Percentiles rank a stretch among this genome's conserved stretches.
Evolutionary conservation across 345 rosid genomes (phyloP).

Genomic region (Ceriops tagal): DNA sequence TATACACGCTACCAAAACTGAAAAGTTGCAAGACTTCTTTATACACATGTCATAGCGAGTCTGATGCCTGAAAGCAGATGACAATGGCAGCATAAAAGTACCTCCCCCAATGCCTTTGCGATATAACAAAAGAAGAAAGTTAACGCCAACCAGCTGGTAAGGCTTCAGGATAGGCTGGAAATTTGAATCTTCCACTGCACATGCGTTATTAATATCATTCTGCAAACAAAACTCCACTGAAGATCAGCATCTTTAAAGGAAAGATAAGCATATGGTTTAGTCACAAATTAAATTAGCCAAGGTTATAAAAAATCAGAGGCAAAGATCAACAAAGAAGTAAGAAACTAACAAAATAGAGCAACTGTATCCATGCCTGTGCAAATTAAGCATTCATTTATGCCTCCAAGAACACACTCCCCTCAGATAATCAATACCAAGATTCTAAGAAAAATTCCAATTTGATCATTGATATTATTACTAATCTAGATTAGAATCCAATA

Average conservation of each 20-base stretch:
- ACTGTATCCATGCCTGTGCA: conserved; percentile 6
- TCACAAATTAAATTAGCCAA: too few species aligned
- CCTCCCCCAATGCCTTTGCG: conserved; percentile 90
- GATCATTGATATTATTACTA: not conserved
- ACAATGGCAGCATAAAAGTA: conserved; percentile 18
- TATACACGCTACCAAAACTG: not conserved
- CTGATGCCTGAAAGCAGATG: not conserved
- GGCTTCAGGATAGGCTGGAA: conserved; percentile 91
- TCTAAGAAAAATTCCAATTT: not conserved
- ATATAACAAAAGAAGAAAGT: conserved; percentile 88
- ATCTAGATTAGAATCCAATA: too few species aligned
- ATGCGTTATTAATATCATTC: conserved; percentile 80
- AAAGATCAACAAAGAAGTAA: too few species aligned
- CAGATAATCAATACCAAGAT: conserved; percentile 6
- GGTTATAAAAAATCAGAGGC: too few species aligned
- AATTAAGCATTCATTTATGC: conserved; percentile 1
- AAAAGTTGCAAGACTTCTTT: not conserved
- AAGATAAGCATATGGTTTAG: not conserved
- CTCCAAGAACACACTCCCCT: too few species aligned
- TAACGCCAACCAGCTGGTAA: conserved; percentile 91
- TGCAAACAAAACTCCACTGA: conserved; percentile 23
- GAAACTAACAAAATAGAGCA: not conserved
- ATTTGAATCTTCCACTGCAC: conserved; percentile 62
- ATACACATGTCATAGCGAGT: not conserved
- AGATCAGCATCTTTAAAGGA: not conserved